A percentile compares a stretch with the other conserved stretches of the same genome.
phyloP scores from a whole-genome alignment of 352 stramenopile genomes.

The Phytopythium boreale region DNA sequence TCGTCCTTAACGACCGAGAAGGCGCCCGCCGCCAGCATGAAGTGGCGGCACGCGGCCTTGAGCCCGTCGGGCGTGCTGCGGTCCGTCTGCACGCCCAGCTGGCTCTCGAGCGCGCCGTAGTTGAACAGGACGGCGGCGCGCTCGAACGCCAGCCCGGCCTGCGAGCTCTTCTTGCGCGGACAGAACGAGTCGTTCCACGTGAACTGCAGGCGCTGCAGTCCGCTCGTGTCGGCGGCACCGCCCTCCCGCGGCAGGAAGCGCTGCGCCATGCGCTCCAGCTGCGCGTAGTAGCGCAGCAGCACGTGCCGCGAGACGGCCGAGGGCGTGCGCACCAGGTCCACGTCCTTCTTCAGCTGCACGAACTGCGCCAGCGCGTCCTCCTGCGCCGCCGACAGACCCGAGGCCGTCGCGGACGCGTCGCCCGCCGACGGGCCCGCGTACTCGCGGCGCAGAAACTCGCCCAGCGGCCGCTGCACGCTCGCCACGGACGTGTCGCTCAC shows the following conservation, averaged over 20 bases:
- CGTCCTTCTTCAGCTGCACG: slow-evolving; percentile 56
- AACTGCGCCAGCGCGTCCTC: slow-evolving; percentile 42
- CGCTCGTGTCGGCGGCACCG: neutral
- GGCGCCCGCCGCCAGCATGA: slow-evolving; percentile 80
- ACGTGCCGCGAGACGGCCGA: slow-evolving; percentile 65
- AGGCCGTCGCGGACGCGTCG: neutral
- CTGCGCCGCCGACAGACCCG: slow-evolving; percentile 14
- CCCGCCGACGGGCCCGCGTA: slow-evolving; percentile 36
- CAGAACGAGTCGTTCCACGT: slow-evolving; percentile 92
- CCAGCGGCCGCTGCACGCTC: slow-evolving; percentile 43
- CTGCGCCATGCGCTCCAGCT: slow-evolving; percentile 59
- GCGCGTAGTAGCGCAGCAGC: slow-evolving; percentile 72
- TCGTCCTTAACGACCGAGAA: slow-evolving; percentile 64
- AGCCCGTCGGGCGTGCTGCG: slow-evolving; percentile 69
- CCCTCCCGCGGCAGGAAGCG: slow-evolving; percentile 53
- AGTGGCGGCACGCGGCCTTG: slow-evolving; percentile 81
- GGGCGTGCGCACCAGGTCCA: slow-evolving; percentile 66
- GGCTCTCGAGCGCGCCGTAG: slow-evolving; percentile 74
- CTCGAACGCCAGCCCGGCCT: slow-evolving; percentile 70
- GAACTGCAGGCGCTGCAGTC: slow-evolving; percentile 61
- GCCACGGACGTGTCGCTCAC: slow-evolving; percentile 50
- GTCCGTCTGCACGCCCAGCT: slow-evolving; percentile 79
- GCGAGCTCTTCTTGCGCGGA: slow-evolving; percentile 77
- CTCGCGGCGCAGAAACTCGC: slow-evolving; percentile 64
- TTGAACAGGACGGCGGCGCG: slow-evolving; percentile 88